phyloP scores from a whole-genome alignment of 805 yeast species.

The Metschnikowia matae region DNA sequence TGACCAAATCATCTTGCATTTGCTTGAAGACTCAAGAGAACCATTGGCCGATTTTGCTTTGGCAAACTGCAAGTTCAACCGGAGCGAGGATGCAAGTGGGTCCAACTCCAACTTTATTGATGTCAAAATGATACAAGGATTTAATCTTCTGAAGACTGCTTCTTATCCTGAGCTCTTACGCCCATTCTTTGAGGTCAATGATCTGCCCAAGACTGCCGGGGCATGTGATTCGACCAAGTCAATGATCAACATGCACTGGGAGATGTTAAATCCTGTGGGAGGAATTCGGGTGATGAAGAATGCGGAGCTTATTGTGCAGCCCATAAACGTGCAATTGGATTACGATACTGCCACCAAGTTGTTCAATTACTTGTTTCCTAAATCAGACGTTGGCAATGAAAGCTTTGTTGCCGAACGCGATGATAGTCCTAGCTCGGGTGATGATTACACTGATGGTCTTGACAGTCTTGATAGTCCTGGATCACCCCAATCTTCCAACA shows the following conservation, averaged over 20 bases:
- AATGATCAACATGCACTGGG: conserved; percentile 50
- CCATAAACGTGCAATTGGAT: conserved; percentile 70
- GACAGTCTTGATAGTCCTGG: not conserved
- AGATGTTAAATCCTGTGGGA: conserved; percentile 80
- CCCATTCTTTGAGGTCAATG: conserved; percentile 34
- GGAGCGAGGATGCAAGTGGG: conserved; percentile 63
- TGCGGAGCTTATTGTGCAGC: conserved; percentile 57
- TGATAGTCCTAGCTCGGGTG: not conserved
- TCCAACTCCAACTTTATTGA: conserved; percentile 59
- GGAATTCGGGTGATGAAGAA: conserved; percentile 79
- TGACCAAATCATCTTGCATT: conserved; percentile 67
- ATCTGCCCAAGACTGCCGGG: conserved; percentile 11
- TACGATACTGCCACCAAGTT: conserved; percentile 61
- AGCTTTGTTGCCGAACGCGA: not conserved
- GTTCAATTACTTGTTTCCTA: conserved; percentile 69
- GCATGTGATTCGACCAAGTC: conserved; percentile 16
- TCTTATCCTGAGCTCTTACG: conserved; percentile 69
- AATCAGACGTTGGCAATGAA: conserved; percentile 20
- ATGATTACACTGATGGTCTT: conserved; percentile 25
- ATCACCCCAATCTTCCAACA: not conserved
- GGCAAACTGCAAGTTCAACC: conserved; percentile 54
- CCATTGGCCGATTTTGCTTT: conserved; percentile 72
- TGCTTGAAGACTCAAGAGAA: conserved; percentile 53
- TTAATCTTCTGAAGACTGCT: conserved; percentile 55
- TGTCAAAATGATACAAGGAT: conserved; percentile 62